Evolutionary conservation across 805 yeast species (phyloP), one percentile per base, ranked within the genome.

Genomic region (Wickerhamomyces kurtzmanii): DNA sequence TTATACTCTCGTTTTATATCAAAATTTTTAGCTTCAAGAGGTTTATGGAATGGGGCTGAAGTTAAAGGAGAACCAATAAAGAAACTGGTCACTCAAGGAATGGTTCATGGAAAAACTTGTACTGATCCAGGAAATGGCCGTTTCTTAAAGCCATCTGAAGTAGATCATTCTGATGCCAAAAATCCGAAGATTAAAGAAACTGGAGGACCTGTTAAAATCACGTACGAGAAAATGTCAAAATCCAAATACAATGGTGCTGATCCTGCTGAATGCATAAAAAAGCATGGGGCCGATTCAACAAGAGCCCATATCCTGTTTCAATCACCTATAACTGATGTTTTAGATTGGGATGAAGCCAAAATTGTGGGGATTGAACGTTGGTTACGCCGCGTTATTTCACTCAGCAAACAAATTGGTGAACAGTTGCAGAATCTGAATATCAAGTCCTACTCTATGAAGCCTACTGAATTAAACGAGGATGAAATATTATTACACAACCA

Each of bases 231-330:
- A 47, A 91, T 91, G 98, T 87, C 96, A 2, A 91, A 91, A 53
- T 87, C 96, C 1, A 91, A 91, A 47, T 77, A 75, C 47, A 91
- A 91, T 45, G 98, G 98, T 11, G 94, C 83, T 3, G 94, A 89
- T 46, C 97, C 97, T 1, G 70, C 62, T 1, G 70, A 67, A 33
- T 82, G 89, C 40, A 86, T 91, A 16, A 47, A 45, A 8, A 62
- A 57, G 20, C 83, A 84, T 50, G 97, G 98, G 4, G 85, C 96
- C 2, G 98, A 91, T 59, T 86, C 95, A 1, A 82, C 89, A 0
- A 68, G 97, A 35, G 97, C 97, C 0, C 96, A 89, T 47, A 73
- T 91, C 34, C 53, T 91, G 10, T 91, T 91, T 59, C 94, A 80
- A 45, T 96, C 96, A 0, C 95, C 97, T 4, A 69, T 89, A 5